Base-by-base conservation (phyloP, 1,139 yeast species). In the Sugiyamaella japonica region DNA sequence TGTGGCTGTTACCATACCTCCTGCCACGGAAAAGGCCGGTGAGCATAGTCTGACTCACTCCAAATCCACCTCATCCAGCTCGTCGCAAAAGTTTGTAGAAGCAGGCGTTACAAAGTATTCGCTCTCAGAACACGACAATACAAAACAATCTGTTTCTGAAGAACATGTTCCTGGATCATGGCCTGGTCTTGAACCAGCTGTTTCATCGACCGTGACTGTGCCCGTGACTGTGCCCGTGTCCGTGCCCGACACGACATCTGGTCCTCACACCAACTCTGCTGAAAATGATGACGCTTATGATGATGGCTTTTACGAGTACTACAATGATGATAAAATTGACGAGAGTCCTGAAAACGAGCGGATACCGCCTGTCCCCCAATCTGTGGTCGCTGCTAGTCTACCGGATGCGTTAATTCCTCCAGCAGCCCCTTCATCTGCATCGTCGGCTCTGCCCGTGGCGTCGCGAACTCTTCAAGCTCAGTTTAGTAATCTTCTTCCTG, bases 91-190 rank as follows among this genome's bases (percentile, higher is more conserved):
- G 50, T 58, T 58, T 53, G 57, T 59, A 10, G 63, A 60, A 20
- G 55, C 55, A 7, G 63, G 63, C 2, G 61, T 61, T n/a, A 55
- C 55, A 34, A 59, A 61, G 52, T 61, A 60, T 50, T 38, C 49
- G 20, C 34, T 48, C 17, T 39, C 44, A 29, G 51, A 39, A 6
- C 39, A 45, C n/a, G 15, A 2, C 9, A 37, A 25, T 47, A 32
- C 56, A 16, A 47, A 10, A n/a, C 28, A 25, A n/a, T 6, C 32
- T 29, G 15, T 38, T 32, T 15, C 39, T 7, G 9, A 7, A 12
- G 45, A 25, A n/a, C 38, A 43, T 5, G 9, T 52, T 12, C 52
- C 40, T 12, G 43, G 39, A 32, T n/a, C 51, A 5, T 40, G 43
- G 43, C 43, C 43, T 20, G 29, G 6, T 8, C 13, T 7, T 16